These are phyloP conservation scores for Fusarium keratoplasticum DNA, from an alignment of 2,329 filamentous ascomycete species.

Conservation along the genomic window DNA sequence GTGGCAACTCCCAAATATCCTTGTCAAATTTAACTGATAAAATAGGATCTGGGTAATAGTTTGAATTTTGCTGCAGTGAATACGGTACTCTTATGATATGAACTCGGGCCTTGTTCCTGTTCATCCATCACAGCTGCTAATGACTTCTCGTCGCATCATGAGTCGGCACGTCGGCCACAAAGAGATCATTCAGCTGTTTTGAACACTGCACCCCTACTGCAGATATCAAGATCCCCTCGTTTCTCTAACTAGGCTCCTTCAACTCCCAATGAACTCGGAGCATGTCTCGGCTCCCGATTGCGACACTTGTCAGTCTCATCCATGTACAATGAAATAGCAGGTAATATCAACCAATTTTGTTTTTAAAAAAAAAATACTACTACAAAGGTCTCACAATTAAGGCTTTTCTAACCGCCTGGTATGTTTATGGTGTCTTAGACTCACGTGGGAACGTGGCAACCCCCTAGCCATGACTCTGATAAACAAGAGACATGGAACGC, in stretches of 20 bases:
- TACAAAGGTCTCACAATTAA: not conserved
- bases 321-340: not conserved
- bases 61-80: not conserved
- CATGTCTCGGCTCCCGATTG: not conserved
- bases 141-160: not conserved
- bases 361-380: no score
- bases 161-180: no score
- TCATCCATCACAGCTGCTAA: not conserved
- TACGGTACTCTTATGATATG: not conserved
- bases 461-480: not conserved
- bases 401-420: not conserved
- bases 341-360: no score
- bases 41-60: not conserved
- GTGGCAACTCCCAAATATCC: not conserved
- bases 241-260: not conserved
- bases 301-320: not conserved
- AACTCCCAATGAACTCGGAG: not conserved
- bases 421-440: not conserved
- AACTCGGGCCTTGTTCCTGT: not conserved
- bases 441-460: not conserved
- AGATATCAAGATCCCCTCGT: not conserved
- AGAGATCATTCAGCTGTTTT: not conserved
- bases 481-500: not conserved
- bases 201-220: not conserved
- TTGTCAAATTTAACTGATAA: not conserved